Conservation (phyloP, 129 eudicot genomes). For the Centrapalus pauciflorus region DNA sequence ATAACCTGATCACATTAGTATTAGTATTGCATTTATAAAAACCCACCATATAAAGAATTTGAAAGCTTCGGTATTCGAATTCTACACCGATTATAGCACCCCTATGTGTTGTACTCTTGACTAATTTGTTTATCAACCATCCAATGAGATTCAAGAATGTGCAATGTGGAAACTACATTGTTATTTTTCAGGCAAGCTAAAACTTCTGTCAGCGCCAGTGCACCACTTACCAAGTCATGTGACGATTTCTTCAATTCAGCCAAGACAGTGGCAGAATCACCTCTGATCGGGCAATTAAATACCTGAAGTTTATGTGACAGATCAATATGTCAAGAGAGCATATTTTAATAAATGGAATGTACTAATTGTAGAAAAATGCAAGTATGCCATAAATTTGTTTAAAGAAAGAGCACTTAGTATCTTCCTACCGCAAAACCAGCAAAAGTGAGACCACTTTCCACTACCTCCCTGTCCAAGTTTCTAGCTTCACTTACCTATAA, state of each 20-base stretch:
- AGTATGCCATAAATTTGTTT: background rate
- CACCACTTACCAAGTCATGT: slow-evolving; percentile 87
- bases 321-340: slow-evolving; percentile 14
- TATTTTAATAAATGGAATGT: background rate
- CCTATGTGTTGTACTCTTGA: background rate
- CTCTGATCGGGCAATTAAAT: slow-evolving; percentile 84
- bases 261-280: slow-evolving; percentile 82
- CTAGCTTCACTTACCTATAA: slow-evolving; percentile 93
- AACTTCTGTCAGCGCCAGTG: background rate
- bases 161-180: background rate
- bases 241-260: slow-evolving; percentile 80
- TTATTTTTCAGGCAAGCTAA: background rate
- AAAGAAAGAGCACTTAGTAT: background rate
- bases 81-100: background rate
- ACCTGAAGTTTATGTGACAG: slow-evolving; percentile 47
- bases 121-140: background rate
- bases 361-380: background rate
- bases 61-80: background rate
- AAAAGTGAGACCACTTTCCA: slow-evolving; percentile 77
- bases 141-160: background rate
- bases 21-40: background rate
- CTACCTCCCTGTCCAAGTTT: slow-evolving; percentile 78
- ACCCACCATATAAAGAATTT: background rate
- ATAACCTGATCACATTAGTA: slow-evolving; percentile 48
- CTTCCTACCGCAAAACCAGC: slow-evolving; percentile 96